phyloP scores from a whole-genome alignment of 164 flowering plant species.

The Protea cynaroides region DNA sequence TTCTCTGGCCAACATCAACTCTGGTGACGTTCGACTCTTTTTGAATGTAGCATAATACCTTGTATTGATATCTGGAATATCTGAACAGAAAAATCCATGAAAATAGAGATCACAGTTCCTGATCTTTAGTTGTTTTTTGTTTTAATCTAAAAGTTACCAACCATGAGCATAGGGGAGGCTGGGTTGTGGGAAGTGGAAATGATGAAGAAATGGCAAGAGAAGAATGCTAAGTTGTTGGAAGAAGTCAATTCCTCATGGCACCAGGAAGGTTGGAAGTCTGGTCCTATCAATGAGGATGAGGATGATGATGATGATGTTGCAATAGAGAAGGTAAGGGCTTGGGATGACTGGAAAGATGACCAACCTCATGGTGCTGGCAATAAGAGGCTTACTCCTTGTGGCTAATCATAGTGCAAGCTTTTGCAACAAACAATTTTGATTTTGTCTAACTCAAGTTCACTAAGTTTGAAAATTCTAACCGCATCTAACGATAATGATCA shows the following conservation, averaged over 20 bases:
- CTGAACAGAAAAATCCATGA: too few species aligned
- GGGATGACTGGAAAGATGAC: conserved; percentile 99
- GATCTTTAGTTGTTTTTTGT: background rate
- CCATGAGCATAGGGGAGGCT: conserved; percentile 99
- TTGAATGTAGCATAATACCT: too few species aligned
- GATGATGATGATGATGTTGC: conserved; percentile 86
- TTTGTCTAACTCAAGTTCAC: too few species aligned
- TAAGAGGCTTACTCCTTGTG: conserved; percentile 94
- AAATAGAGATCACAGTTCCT: too few species aligned
- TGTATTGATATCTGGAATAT: too few species aligned
- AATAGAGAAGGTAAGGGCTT: conserved; percentile 78
- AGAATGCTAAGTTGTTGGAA: conserved; percentile 49
- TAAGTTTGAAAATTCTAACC: too few species aligned
- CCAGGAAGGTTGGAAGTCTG: conserved; percentile 40
- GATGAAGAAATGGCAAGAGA: too few species aligned
- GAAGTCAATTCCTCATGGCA: conserved; percentile 95
- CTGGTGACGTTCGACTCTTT: too few species aligned
- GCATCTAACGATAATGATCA: too few species aligned
- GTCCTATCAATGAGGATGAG: conserved; percentile 41
- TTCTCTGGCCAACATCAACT: too few species aligned
- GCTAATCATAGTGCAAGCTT: too few species aligned
- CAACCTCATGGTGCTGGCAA: conserved; percentile 98
- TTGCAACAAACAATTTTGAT: too few species aligned
- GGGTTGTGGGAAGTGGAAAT: conserved; percentile 90
- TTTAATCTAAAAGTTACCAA: conserved; percentile 42